These are phyloP conservation scores for Petrea volubilis DNA, from an alignment of 257 asterid species.

Conservation along the genomic window DNA sequence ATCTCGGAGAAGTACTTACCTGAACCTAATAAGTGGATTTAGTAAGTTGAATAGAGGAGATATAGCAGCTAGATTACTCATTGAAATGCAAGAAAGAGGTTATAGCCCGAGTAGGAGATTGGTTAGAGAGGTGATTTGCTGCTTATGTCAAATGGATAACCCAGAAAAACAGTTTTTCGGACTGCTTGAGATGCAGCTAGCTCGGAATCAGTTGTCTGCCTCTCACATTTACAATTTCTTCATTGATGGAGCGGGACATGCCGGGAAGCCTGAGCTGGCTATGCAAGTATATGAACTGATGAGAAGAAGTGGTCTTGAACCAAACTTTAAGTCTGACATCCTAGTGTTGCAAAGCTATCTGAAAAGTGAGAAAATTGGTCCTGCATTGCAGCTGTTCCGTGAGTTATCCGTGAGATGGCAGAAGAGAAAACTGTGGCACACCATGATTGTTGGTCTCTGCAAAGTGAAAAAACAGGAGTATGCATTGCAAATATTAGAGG, in stretches of 20 bases:
- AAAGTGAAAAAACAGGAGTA: slow-evolving; percentile 34
- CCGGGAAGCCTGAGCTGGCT: slow-evolving; percentile 64
- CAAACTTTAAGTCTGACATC: slow-evolving; percentile 41
- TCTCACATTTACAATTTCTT: slow-evolving; percentile 41
- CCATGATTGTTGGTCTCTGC: slow-evolving; percentile 72
- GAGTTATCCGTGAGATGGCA: slow-evolving; percentile 37
- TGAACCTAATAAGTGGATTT: slow-evolving; percentile 58
- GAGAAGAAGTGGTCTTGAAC: slow-evolving; percentile 39
- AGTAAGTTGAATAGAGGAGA: slow-evolving; percentile 54
- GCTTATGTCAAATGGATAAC: slow-evolving; percentile 52
- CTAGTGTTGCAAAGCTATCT: slow-evolving; percentile 59
- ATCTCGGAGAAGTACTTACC: slow-evolving; percentile 48
- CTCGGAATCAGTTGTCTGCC: slow-evolving; percentile 30
- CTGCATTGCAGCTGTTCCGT: slow-evolving; percentile 50
- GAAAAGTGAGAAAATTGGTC: slow-evolving; percentile 35
- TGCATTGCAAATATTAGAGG: slow-evolving; percentile 50
- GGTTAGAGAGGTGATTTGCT: slow-evolving; percentile 54
- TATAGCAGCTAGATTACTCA: slow-evolving; percentile 62
- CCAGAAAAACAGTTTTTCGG: slow-evolving; percentile 51
- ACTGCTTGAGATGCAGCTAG: slow-evolving; percentile 63
- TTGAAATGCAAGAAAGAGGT: slow-evolving; percentile 89
- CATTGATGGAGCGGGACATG: slow-evolving; percentile 88
- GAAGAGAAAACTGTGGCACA: slow-evolving; percentile 44
- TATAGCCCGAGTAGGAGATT: slow-evolving; percentile 39
- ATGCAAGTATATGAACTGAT: slow-evolving; percentile 55